A percentile compares a stretch with the other conserved stretches of the same genome.
Evolutionary conservation across 495 filamentous ascomycete genomes (phyloP).

Genomic region (Baudoinia panamericana): DNA sequence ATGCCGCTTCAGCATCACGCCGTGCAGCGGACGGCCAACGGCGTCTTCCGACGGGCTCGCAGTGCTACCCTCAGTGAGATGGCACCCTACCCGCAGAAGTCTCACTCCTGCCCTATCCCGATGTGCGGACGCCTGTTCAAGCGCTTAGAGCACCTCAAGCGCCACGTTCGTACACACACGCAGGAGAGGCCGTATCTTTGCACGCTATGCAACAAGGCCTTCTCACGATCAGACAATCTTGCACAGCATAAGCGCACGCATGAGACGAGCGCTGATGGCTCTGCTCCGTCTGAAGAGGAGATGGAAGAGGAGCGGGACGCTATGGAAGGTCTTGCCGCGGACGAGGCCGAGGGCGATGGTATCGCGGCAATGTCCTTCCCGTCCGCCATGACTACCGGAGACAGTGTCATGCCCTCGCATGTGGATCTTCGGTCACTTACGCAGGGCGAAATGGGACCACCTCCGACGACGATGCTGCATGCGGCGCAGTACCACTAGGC

Average conservation of each 20-base stretch:
- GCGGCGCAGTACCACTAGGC: conserved; percentile 13
- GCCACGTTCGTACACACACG: conserved; percentile 97
- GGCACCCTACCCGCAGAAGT: conserved; percentile 92
- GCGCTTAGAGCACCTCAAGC: conserved; percentile 95
- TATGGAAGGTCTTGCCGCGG: conserved; percentile 61
- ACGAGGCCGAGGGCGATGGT: conserved; percentile 18
- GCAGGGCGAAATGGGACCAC: conserved; percentile 4
- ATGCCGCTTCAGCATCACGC: conserved; percentile 43
- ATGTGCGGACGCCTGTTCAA: conserved; percentile 96
- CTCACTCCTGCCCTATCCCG: conserved; percentile 96
- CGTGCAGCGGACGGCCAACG: conserved; percentile 48
- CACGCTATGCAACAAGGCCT: conserved; percentile 94
- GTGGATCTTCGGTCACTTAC: conserved; percentile 13
- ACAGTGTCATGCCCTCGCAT: conserved; percentile 11
- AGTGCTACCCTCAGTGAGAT: conserved; percentile 95
- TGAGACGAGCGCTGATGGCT: conserved; percentile 62
- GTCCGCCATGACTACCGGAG: conserved; percentile 5
- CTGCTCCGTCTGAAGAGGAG: conserved; percentile 58
- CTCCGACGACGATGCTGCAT: conserved; percentile 3
- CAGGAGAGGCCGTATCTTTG: conserved; percentile 98
- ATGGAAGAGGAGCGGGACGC: conserved; percentile 56
- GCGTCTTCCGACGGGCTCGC: conserved; percentile 75
- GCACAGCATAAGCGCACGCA: conserved; percentile 98
- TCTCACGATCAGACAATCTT: conserved; percentile 95
- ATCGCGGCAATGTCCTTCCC: neutral